Evolutionary conservation across 2,329 filamentous ascomycete genomes (phyloP).

Genomic region (Pseudocercospora vitis): DNA sequence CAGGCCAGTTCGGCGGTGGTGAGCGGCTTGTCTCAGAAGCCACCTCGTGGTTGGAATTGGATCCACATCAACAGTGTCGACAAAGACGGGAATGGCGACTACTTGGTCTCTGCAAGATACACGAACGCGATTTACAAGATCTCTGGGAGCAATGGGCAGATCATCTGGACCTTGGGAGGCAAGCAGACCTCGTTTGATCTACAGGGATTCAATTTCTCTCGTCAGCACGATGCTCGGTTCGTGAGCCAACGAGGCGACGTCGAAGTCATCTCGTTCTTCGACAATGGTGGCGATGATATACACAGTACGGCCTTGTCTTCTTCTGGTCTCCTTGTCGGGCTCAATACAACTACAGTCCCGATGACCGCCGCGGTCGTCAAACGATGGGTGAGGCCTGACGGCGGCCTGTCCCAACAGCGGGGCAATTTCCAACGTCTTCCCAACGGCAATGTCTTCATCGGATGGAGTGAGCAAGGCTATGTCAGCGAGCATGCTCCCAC

Average conservation of each 20-base stretch:
- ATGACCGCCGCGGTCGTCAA: background rate
- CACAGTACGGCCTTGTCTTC: background rate
- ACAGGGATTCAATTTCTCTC: background rate
- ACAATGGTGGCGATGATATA: background rate
- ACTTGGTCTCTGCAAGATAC: constrained; percentile 41
- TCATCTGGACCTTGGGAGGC: constrained; percentile 43
- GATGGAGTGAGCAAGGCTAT: constrained; percentile 42
- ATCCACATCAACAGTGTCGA: constrained; percentile 43
- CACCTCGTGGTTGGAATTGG: constrained; percentile 19
- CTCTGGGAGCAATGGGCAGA: constrained; percentile 35
- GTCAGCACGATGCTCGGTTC: background rate
- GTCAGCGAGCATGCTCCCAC: constrained; percentile 41
- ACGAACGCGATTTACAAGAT: constrained; percentile 42
- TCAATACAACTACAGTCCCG: background rate
- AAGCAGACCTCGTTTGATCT: background rate
- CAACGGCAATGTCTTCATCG: constrained; percentile 53
- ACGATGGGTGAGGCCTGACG: background rate
- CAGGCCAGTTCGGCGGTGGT: background rate
- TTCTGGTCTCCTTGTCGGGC: background rate
- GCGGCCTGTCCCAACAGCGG: constrained; percentile 21
- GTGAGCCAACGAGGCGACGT: background rate
- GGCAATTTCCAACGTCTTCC: constrained; percentile 45
- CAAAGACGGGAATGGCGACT: constrained; percentile 41
- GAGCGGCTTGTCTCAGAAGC: background rate
- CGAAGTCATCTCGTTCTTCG: background rate